Percentiles rank a stretch among this genome's conserved stretches.
Evolutionary conservation across 2,329 filamentous ascomycete species (phyloP).

Genomic region (Aaosphaeria pasadenensis): DNA sequence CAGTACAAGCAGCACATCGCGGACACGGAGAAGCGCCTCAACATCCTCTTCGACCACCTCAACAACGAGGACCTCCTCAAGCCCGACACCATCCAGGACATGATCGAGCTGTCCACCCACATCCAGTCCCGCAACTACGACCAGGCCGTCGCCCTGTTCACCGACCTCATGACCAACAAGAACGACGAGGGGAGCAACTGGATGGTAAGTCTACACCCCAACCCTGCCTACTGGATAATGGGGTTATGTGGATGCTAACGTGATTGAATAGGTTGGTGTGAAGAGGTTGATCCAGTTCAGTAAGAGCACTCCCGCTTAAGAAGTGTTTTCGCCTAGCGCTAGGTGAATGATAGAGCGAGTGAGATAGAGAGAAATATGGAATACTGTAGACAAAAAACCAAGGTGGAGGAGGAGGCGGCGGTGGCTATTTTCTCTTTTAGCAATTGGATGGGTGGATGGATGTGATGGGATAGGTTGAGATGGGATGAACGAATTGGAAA

Average conservation of each 20-base stretch:
- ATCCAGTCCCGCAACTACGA: conserved; percentile 44
- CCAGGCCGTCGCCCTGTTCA: conserved; percentile 43
- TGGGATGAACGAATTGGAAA: too few relatives aligned
- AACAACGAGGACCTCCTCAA: conserved; percentile 92
- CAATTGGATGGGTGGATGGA: too few relatives aligned
- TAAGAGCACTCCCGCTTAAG: conserved; percentile 27
- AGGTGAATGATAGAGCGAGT: too few relatives aligned
- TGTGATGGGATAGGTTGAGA: too few relatives aligned
- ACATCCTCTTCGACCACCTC: conserved; percentile 91
- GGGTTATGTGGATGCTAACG: background rate
- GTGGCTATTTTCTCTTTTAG: too few relatives aligned
- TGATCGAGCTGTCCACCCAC: conserved; percentile 54
- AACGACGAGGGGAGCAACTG: conserved; percentile 49
- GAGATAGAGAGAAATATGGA: too few relatives aligned
- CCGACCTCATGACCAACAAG: conserved; percentile 47
- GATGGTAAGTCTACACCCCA: conserved; percentile 43
- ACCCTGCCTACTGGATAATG: background rate
- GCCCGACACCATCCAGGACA: conserved; percentile 69
- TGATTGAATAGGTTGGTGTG: conserved; percentile 27
- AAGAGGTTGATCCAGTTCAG: conserved; percentile 39
- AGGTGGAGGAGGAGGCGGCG: too few relatives aligned
- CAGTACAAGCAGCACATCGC: conserved; percentile 85
- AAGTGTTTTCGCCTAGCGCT: too few relatives aligned
- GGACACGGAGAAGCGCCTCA: conserved; percentile 89
- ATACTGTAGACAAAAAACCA: too few relatives aligned